Conservation (phyloP, 2,329 filamentous ascomycete species). For the Monosporascus sp. region DNA sequence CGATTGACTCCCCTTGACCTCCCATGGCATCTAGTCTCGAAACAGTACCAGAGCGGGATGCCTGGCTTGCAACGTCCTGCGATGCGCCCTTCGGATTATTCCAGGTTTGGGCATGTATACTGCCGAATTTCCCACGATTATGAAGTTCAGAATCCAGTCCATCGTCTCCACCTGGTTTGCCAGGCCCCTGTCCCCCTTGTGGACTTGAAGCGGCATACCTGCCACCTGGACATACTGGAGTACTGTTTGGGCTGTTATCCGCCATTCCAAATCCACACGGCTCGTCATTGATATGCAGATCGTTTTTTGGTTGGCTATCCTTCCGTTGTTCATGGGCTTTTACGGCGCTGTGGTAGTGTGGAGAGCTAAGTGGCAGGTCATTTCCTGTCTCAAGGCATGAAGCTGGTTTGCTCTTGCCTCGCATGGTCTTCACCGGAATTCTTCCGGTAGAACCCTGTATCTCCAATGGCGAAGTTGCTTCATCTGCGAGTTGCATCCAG, state of each 20-base stretch:
- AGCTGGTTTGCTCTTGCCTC: not conserved
- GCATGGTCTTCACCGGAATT: not conserved
- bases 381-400: not conserved
- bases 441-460: not conserved
- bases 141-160: not conserved
- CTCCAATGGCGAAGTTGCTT: constrained; percentile 12
- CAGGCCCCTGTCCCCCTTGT: not conserved
- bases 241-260: not conserved
- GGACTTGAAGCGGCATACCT: not conserved
- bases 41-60: not conserved
- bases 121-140: not conserved
- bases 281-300: not conserved
- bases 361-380: not conserved
- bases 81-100: not conserved
- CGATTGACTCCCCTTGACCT: not conserved
- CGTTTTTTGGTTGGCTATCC: not conserved
- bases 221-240: not conserved
- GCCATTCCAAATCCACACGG: not conserved
- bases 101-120: not conserved
- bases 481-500: constrained; percentile 35
- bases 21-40: not conserved
- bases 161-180: not conserved
- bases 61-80: not conserved
- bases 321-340: not conserved
- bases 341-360: not conserved